These are phyloP conservation scores for Metschnikowia dekortorum DNA, from an alignment of 805 yeast genomes.

Conservation along the genomic window DNA sequence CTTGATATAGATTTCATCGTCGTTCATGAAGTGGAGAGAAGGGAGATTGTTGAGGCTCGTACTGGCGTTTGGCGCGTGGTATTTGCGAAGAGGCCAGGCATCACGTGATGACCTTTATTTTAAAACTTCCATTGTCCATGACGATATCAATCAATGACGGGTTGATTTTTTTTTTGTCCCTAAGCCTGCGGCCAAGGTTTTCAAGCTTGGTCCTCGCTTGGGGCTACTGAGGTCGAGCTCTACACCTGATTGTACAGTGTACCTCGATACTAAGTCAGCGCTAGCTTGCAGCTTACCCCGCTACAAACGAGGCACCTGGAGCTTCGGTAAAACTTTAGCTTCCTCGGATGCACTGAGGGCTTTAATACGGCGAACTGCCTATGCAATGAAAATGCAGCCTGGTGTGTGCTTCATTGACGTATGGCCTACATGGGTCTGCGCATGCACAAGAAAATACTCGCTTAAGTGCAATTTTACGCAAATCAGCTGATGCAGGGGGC, in stretches of 20 bases:
- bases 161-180: not conserved
- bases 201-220: not conserved
- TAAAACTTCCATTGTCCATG: not conserved
- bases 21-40: constrained; percentile 3
- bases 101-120: constrained; percentile 2
- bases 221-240: not conserved
- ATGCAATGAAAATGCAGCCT: not conserved
- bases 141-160: not conserved
- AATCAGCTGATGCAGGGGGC: not conserved
- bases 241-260: not conserved
- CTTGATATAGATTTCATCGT: constrained; percentile 2
- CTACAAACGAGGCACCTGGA: not conserved
- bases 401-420: not conserved
- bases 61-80: not conserved
- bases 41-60: not conserved
- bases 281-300: not conserved
- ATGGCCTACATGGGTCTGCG: not conserved
- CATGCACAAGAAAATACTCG: not conserved
- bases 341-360: not conserved
- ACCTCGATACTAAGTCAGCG: not conserved
- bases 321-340: not conserved
- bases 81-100: not conserved
- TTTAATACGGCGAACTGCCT: not conserved
- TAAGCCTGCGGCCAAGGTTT: not conserved
- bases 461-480: not conserved